Evolutionary conservation across 2,329 filamentous ascomycete species (phyloP).

Genomic region (Pezicula neosporulosa): DNA sequence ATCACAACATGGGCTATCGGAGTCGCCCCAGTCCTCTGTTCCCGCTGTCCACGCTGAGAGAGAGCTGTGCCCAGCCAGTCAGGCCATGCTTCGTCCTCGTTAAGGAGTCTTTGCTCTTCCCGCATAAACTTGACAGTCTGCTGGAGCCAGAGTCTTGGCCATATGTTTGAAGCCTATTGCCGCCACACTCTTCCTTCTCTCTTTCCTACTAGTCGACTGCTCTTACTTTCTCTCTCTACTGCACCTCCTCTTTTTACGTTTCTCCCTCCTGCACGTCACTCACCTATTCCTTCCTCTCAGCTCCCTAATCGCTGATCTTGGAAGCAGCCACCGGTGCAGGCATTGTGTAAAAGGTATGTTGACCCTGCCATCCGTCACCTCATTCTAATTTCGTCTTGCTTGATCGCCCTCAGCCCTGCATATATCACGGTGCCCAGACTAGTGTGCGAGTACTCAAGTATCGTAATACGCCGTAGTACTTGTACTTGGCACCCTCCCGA

Average conservation of each 20-base stretch:
- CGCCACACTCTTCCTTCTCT: slow-evolving; percentile 1
- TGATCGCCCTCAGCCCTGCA: slow-evolving; percentile 10
- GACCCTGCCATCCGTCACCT: not conserved
- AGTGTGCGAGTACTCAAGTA: slow-evolving; percentile 9
- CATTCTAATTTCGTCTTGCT: slow-evolving; percentile 10
- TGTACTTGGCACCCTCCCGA: not conserved
- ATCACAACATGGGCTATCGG: too few relatives aligned
- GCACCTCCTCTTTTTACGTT: slow-evolving; percentile 5
- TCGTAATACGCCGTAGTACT: slow-evolving; percentile 6
- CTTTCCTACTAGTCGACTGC: not conserved
- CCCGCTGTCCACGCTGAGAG: too few relatives aligned
- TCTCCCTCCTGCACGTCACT: slow-evolving; percentile 11
- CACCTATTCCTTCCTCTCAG: not conserved
- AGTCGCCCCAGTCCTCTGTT: too few relatives aligned
- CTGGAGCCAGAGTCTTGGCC: not conserved
- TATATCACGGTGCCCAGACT: slow-evolving; percentile 3
- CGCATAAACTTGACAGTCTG: slow-evolving; percentile 11
- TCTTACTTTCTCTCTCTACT: slow-evolving; percentile 6
- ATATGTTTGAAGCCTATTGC: slow-evolving; percentile 1
- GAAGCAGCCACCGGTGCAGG: slow-evolving; percentile 28
- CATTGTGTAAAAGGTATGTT: slow-evolving; percentile 29
- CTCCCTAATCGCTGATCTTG: not conserved
- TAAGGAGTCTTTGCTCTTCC: not conserved
- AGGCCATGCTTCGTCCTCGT: slow-evolving; percentile 9
- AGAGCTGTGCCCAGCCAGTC: slow-evolving; percentile 4